Conservation (phyloP, 805 yeast genomes). For the Starmerella geochares region DNA sequence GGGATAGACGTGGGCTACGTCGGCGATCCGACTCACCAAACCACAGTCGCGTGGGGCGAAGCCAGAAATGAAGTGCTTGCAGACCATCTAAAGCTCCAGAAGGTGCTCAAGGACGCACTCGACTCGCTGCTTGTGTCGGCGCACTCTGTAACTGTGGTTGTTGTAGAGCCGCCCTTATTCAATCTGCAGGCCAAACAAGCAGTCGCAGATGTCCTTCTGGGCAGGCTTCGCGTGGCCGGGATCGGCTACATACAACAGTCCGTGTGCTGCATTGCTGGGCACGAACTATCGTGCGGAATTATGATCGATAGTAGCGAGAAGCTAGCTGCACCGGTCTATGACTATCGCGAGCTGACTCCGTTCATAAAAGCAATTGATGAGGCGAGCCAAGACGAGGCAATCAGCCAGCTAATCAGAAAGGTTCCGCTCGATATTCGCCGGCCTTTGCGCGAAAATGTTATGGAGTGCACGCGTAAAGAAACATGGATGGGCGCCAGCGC, state of each 20-base stretch:
- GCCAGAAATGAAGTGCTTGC: neutral
- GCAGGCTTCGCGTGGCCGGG: constrained; percentile 16
- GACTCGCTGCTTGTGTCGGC: constrained; percentile 17
- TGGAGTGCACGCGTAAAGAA: neutral
- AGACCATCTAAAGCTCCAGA: constrained; percentile 9
- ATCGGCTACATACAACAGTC: constrained; percentile 23
- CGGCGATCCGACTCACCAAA: constrained; percentile 14
- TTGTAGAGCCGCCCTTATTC: constrained; percentile 26
- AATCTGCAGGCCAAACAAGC: constrained; percentile 13
- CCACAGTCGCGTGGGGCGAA: neutral
- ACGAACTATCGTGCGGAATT: constrained; percentile 8
- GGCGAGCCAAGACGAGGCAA: neutral
- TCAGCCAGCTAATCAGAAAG: neutral
- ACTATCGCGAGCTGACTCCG: constrained; percentile 24
- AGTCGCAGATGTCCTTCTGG: constrained; percentile 19
- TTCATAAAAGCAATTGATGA: constrained; percentile 1
- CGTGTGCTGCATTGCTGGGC: constrained; percentile 21
- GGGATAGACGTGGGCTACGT: constrained; percentile 17
- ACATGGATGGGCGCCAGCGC: constrained; percentile 19
- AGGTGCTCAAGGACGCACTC: constrained; percentile 9
- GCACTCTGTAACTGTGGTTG: constrained; percentile 14
- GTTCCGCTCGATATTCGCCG: constrained; percentile 14
- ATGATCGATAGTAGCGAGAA: constrained; percentile 9
- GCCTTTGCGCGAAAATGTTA: neutral
- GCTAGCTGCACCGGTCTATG: constrained; percentile 24